phyloP scores from a whole-genome alignment of 768 basidiomycete genomes.

The Hortiboletus campestris region DNA sequence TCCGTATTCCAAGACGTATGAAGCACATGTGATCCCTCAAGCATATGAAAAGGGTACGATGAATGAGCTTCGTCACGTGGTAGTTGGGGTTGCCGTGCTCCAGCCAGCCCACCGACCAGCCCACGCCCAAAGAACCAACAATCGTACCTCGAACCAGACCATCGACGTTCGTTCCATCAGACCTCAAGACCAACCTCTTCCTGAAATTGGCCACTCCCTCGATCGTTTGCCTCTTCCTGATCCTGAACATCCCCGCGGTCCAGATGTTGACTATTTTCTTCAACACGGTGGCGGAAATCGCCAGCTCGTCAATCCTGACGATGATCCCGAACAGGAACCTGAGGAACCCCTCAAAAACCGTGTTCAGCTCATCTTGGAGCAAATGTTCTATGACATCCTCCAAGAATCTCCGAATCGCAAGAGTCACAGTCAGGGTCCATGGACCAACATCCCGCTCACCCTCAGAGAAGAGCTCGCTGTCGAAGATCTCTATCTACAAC shows the following conservation, averaged over 20 bases:
- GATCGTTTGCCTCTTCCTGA: background rate
- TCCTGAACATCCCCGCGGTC: background rate
- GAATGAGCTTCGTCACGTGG: background rate
- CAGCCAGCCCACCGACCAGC: background rate
- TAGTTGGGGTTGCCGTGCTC: background rate
- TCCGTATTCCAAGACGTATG: background rate
- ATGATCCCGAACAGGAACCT: background rate
- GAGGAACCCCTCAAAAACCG: background rate
- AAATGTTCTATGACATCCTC: conserved; percentile 1
- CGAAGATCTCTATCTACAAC: background rate
- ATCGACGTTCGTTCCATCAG: background rate
- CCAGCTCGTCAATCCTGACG: background rate
- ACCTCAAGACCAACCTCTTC: background rate
- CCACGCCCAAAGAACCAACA: background rate
- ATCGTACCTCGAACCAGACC: background rate
- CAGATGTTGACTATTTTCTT: conserved; percentile 3
- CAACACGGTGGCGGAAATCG: background rate
- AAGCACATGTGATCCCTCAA: background rate
- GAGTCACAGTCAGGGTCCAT: background rate
- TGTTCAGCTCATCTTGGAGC: background rate
- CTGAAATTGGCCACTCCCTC: background rate
- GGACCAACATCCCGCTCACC: background rate
- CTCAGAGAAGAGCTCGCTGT: background rate
- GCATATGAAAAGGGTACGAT: background rate
- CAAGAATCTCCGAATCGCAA: background rate